Conservation (phyloP, 75 land plant species). For the Sequoia sempervirens region DNA sequence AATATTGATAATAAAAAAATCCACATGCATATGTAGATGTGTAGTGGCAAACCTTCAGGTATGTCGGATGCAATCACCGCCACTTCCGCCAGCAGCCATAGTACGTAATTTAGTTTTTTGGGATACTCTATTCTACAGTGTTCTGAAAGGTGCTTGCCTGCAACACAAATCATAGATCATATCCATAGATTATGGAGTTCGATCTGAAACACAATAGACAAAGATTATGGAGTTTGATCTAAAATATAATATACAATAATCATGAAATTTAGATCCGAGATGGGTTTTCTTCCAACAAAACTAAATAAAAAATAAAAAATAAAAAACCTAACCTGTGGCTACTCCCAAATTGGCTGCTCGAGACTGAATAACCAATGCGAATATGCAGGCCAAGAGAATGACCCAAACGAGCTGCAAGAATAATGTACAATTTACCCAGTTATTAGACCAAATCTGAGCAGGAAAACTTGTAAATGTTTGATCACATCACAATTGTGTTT, state of each 20-base stretch:
- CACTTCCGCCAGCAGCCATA: conserved; percentile 78
- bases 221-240: no score
- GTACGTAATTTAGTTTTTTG: conserved; percentile 30
- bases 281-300: no score
- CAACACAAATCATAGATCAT: background rate
- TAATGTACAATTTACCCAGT: background rate
- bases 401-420: conserved; percentile 60
- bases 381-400: conserved; percentile 51
- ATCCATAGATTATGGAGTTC: no score
- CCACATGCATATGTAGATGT: background rate
- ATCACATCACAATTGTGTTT: background rate
- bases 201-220: no score
- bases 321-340: conserved; percentile 59
- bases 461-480: background rate
- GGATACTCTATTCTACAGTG: conserved; percentile 78
- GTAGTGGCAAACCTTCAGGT: conserved; percentile 63
- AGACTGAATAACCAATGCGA: conserved; percentile 78
- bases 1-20: no score
- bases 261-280: no score
- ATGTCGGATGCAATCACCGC: conserved; percentile 85
- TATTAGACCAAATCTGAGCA: background rate
- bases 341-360: conserved; percentile 86
- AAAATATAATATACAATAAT: no score
- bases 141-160: conserved; percentile 72
- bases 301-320: no score